Base-by-base conservation (phyloP, 352 stramenopile species). In the Globisporangium uncinulatum region DNA sequence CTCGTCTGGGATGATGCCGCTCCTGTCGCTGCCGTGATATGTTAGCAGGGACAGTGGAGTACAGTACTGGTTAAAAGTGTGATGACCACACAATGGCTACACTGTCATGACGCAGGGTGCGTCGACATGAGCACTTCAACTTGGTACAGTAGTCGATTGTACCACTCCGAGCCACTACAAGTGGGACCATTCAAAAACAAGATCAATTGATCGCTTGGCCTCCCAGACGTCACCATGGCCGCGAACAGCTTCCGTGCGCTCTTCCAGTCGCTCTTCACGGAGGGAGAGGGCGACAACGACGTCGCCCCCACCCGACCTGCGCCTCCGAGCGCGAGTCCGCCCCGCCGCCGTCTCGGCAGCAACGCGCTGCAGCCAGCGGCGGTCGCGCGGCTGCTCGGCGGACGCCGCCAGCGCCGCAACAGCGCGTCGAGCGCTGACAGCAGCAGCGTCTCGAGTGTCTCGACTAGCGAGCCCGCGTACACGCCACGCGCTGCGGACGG, bases 401-500 rank as follows among this genome's bases (percentile, higher is more conserved):
- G 39, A 4, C 39, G n/a, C 17, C 24, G 31, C 17, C 39, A 36
- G 20, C 41, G 20, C 15, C 24, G 61, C 48, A 15, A 20, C 10
- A 43, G 39, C 19, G 13, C 45, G 54, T n/a, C 15, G 1, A 55
- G 29, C n/a, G 20, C n/a, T 10, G 20, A 9, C 8, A 37, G 13
- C 41, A 21, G 17, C 15, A 34, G 21, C 32, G 17, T 0, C 36
- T 42, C 39, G n/a, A 47, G 42, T 17, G 6, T 9, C 42, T 8
- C 34, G 6, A 47, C 8, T 8, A 24, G 4, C 39, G 67, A 76
- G 56, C 31, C 62, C 14, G 53, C 63, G 56, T 89, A 87, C 54
- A 57, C 52, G 11, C 62, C 74, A 7, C 81, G 72, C 51, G 64
- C 59, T 14, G 67, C 86, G 0, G 79, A 89, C 20, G 79, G 79